These are phyloP conservation scores for Epicoccum nigrum DNA, from an alignment of 2,329 filamentous ascomycete species.

Conservation along the genomic window DNA sequence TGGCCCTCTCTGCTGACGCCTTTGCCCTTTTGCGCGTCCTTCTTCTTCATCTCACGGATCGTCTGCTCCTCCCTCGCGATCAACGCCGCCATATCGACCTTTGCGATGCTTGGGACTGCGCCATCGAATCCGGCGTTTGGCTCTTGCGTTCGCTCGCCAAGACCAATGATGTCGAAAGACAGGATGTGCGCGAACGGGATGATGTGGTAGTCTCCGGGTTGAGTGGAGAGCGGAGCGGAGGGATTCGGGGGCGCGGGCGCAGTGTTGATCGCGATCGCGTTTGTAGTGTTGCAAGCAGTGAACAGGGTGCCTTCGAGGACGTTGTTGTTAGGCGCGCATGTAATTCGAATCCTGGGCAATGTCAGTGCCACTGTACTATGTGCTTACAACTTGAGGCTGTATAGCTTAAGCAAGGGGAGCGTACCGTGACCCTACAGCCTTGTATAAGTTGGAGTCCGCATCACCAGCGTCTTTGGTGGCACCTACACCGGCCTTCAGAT, in stretches of 20 bases:
- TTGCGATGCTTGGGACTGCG: constrained; percentile 53
- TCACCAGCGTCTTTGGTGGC: constrained; percentile 54
- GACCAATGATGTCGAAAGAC: constrained; percentile 59
- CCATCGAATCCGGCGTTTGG: constrained; percentile 53
- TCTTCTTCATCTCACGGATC: constrained; percentile 62
- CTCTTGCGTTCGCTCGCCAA: constrained; percentile 43
- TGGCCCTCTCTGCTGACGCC: constrained; percentile 67
- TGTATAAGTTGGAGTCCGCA: constrained; percentile 61
- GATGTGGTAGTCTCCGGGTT: constrained; percentile 64
- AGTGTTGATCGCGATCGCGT: constrained; percentile 66
- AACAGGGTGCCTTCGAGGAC: constrained; percentile 67
- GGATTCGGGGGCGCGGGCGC: constrained; percentile 53
- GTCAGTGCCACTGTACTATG: constrained; percentile 20
- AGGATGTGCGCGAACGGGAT: constrained; percentile 66
- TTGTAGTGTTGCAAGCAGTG: constrained; percentile 65
- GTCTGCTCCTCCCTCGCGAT: constrained; percentile 62
- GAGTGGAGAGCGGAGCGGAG: constrained; percentile 46
- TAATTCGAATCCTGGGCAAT: constrained; percentile 61
- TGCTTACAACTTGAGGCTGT: not conserved
- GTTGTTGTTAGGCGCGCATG: constrained; percentile 58
- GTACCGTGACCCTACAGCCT: constrained; percentile 67
- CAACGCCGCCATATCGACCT: constrained; percentile 61
- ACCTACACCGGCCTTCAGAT: constrained; percentile 50
- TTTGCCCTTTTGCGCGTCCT: constrained; percentile 64
- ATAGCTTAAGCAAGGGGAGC: constrained; percentile 28